phyloP scores from a whole-genome alignment of 805 yeast genomes.

The Metschnikowia hibisci region DNA sequence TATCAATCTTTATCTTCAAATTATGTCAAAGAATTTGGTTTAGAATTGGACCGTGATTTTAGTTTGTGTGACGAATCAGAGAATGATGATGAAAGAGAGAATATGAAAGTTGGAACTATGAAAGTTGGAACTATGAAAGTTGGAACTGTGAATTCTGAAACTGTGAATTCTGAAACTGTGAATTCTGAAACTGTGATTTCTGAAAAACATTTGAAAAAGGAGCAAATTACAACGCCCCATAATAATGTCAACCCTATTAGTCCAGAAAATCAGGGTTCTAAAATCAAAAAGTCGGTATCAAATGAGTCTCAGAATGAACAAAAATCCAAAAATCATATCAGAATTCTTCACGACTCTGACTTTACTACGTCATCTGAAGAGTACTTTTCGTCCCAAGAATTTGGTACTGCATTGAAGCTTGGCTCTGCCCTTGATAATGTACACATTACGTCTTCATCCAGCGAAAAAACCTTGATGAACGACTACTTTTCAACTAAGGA shows the following conservation, averaged over 20 bases:
- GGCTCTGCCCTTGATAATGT: constrained; percentile 2
- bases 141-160: too few species aligned
- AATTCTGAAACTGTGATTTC: too few species aligned
- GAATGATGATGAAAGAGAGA: not conserved
- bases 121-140: too few species aligned
- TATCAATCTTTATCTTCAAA: constrained; percentile 27
- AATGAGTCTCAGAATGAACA: not conserved
- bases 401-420: constrained; percentile 16
- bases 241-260: not conserved
- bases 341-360: not conserved
- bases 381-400: constrained; percentile 31
- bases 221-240: not conserved
- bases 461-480: constrained; percentile 16
- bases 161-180: too few species aligned
- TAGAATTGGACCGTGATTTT: constrained; percentile 20
- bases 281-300: not conserved
- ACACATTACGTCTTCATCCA: constrained; percentile 12
- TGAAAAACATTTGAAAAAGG: not conserved
- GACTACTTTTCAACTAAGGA: constrained; percentile 5
- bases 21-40: constrained; percentile 26
- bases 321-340: not conserved
- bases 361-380: constrained; percentile 30
- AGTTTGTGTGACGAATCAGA: constrained; percentile 12
- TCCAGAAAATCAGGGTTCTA: not conserved
- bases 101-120: too few species aligned